These are phyloP conservation scores for Termitomyces sp. DNA, from an alignment of 768 basidiomycete genomes.

Conservation along the genomic window DNA sequence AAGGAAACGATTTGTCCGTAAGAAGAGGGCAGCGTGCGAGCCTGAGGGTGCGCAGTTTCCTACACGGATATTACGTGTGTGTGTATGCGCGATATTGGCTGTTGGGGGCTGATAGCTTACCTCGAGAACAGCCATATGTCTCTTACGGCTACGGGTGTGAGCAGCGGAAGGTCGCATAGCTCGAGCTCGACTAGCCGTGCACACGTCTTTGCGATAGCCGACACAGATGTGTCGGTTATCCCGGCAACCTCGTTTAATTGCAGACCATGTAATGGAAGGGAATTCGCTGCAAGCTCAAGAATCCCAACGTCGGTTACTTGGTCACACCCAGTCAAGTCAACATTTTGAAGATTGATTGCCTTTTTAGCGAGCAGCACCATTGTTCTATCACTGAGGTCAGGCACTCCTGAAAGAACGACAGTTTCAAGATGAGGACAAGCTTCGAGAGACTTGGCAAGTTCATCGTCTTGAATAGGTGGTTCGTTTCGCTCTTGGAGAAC, in stretches of 20 bases:
- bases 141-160: slow-evolving; percentile 66
- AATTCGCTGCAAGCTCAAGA: slow-evolving; percentile 62
- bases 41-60: slow-evolving; percentile 70
- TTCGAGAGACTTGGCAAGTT: slow-evolving; percentile 51
- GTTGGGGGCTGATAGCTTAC: slow-evolving; percentile 21
- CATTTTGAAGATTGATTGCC: slow-evolving; percentile 63
- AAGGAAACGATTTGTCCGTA: slow-evolving; percentile 78
- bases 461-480: slow-evolving; percentile 47
- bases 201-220: slow-evolving; percentile 68
- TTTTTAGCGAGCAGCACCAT: slow-evolving; percentile 55
- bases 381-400: slow-evolving; percentile 63
- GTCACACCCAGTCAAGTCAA: slow-evolving; percentile 74
- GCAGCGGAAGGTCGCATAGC: slow-evolving; percentile 57
- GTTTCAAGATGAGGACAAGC: slow-evolving; percentile 64
- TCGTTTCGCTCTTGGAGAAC: slow-evolving; percentile 39
- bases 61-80: slow-evolving; percentile 16
- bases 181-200: slow-evolving; percentile 81
- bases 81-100: slow-evolving; percentile 9
- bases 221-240: slow-evolving; percentile 57
- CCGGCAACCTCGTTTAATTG: slow-evolving; percentile 64
- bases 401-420: slow-evolving; percentile 62
- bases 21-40: slow-evolving; percentile 73
- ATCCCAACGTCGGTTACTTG: slow-evolving; percentile 76
- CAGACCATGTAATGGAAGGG: slow-evolving; percentile 66
- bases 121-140: slow-evolving; percentile 80